Conservation (phyloP, 805 yeast species). For the Spathaspora sp. region DNA sequence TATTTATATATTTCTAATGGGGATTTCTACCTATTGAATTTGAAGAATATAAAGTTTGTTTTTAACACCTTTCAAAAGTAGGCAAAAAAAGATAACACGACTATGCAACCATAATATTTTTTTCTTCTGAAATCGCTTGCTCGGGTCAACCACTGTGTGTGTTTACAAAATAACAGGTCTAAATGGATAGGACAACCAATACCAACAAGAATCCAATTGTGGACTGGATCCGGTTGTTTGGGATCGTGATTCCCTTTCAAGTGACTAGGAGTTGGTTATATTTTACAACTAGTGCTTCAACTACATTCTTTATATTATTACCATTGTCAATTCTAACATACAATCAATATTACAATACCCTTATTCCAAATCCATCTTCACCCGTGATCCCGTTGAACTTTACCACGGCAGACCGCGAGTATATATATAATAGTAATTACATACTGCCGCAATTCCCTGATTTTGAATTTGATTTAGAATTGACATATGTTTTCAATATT, state of each 20-base stretch:
- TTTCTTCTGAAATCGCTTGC: too few relatives aligned
- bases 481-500: constrained; percentile 2
- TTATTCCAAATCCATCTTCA: constrained; percentile 23
- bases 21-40: neutral
- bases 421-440: neutral
- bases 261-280: constrained; percentile 24
- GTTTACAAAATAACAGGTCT: too few relatives aligned
- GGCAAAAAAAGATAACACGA: neutral
- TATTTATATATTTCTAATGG: neutral
- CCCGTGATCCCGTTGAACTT: constrained; percentile 8
- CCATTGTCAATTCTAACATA: constrained; percentile 36
- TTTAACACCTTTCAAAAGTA: too few relatives aligned
- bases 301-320: constrained; percentile 25
- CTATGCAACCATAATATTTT: too few relatives aligned
- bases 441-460: neutral
- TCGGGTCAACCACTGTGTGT: too few relatives aligned
- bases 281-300: constrained; percentile 12
- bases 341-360: constrained; percentile 27
- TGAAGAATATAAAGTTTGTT: neutral
- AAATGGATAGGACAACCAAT: neutral
- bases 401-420: neutral
- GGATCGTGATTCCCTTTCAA: constrained; percentile 14
- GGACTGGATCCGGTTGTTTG: constrained; percentile 3
- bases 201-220: neutral
- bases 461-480: constrained; percentile 7